Evolutionary conservation across 2,329 filamentous ascomycete species (phyloP).

Genomic region (Pseudogymnoascus sp.): DNA sequence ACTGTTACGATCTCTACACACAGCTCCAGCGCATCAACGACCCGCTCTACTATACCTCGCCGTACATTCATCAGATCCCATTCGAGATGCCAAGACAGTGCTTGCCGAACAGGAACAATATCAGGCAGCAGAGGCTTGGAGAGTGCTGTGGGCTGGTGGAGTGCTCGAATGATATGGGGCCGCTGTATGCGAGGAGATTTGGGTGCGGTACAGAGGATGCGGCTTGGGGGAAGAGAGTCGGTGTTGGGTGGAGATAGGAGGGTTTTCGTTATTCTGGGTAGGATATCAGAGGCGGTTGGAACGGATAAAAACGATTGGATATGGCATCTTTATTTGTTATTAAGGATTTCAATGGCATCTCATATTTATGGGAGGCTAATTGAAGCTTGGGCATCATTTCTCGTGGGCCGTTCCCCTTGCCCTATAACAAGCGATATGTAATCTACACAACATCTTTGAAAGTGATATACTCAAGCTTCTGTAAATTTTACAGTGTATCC

Average conservation of each 20-base stretch:
- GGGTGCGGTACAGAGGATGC: neutral
- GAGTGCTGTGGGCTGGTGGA: conserved; percentile 1
- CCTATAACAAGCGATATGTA: neutral
- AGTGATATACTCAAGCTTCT: neutral
- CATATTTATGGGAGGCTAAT: neutral
- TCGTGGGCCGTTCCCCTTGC: neutral
- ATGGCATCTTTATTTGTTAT: neutral
- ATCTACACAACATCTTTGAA: neutral
- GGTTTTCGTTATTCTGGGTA: neutral
- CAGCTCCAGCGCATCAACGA: conserved; percentile 29
- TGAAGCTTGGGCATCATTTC: neutral
- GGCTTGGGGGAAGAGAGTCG: conserved; percentile 2
- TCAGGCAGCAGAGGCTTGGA: neutral
- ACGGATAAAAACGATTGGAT: neutral
- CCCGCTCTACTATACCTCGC: conserved; percentile 15
- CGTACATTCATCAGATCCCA: neutral
- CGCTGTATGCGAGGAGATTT: neutral
- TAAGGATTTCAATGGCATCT: neutral
- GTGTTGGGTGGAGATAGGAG: neutral
- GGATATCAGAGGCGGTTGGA: neutral
- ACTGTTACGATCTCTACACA: conserved; percentile 26
- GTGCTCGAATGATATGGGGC: neutral
- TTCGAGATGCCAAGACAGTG: conserved; percentile 9
- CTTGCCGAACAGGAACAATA: conserved; percentile 9
- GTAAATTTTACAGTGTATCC: neutral